Conservation (phyloP, 306 rosid genomes). For the Castanea crenata region DNA sequence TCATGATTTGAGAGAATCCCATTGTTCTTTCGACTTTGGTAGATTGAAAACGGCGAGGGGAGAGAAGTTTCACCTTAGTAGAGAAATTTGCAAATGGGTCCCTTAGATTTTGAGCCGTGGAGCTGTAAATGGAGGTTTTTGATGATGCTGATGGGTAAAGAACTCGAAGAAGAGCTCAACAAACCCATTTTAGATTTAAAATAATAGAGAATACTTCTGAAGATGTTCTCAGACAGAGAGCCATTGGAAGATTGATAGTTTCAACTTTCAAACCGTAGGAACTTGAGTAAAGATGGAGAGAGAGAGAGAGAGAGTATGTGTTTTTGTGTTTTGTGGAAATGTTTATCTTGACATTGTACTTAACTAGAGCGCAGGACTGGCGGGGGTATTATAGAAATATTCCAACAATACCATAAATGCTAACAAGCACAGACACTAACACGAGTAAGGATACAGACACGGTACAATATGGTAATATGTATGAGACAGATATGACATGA, state of each 20-base stretch:
- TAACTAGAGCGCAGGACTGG: no score
- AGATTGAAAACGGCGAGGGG: slow-evolving; percentile 45
- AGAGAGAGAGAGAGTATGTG: not conserved
- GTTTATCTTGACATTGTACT: no score
- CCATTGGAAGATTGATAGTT: slow-evolving; percentile 22
- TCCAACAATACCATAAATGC: no score
- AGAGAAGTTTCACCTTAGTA: slow-evolving; percentile 13
- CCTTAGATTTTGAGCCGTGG: slow-evolving; percentile 8
- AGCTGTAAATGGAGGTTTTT: slow-evolving; percentile 1
- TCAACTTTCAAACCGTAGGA: not conserved
- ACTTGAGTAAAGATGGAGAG: not conserved
- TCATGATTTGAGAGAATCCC: slow-evolving; percentile 17
- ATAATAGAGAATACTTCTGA: slow-evolving; percentile 25
- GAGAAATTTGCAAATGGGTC: not conserved
- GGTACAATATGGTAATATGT: accelerated
- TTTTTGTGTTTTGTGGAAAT: no score
- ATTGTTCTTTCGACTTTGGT: slow-evolving; percentile 25
- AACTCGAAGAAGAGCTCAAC: slow-evolving; percentile 6
- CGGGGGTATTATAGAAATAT: no score
- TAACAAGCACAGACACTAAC: accelerated
- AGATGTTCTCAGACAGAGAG: slow-evolving; percentile 34
- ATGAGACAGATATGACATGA: accelerated
- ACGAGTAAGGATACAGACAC: accelerated
- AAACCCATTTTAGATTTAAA: slow-evolving; percentile 33
- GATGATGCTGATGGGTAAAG: slow-evolving; percentile 17